A percentile compares a stretch with the other conserved stretches of the same genome.
phyloP scores from a whole-genome alignment of 345 rosid genomes.

The Tarenaya hassleriana region DNA sequence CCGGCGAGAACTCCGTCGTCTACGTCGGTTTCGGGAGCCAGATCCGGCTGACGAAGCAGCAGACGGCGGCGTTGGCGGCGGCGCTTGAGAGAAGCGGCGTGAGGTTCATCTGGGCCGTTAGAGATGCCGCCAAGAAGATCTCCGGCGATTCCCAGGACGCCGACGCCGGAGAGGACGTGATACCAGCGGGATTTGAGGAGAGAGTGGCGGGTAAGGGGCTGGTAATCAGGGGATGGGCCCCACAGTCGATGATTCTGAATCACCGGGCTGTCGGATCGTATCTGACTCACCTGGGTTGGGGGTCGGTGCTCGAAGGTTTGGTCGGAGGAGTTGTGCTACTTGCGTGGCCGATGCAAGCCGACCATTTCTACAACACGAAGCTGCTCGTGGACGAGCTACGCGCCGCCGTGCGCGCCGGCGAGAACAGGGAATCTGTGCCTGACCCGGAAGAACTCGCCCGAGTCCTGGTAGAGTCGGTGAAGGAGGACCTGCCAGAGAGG shows the following conservation, averaged over 20 bases:
- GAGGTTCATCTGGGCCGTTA: constrained; percentile 20
- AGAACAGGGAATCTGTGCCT: constrained; percentile 27
- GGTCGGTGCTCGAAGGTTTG: constrained; percentile 22
- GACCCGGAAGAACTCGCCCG: constrained; percentile 28
- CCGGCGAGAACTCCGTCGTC: constrained; percentile 18
- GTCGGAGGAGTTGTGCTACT: constrained; percentile 33
- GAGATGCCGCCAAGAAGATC: constrained; percentile 17
- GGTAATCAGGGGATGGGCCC: constrained; percentile 20
- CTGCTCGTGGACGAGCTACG: constrained; percentile 28
- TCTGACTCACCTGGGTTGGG: constrained; percentile 23
- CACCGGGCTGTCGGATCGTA: constrained; percentile 18
- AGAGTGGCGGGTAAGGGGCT: constrained; percentile 17
- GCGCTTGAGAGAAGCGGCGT: constrained; percentile 21
- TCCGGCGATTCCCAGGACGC: not conserved
- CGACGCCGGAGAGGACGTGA: constrained; percentile 11
- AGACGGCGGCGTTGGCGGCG: constrained; percentile 14
- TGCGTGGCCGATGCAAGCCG: constrained; percentile 44
- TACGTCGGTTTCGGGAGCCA: constrained; percentile 24
- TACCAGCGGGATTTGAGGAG: constrained; percentile 18
- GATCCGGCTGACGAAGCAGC: constrained; percentile 8
- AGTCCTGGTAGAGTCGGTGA: constrained; percentile 25
- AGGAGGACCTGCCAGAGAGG: constrained; percentile 13
- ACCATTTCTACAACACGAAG: constrained; percentile 30
- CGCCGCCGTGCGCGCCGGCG: constrained; percentile 31
- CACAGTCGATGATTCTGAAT: constrained; percentile 18